Evolutionary conservation across 495 filamentous ascomycete genomes (phyloP), one percentile per base, ranked within the genome.

Genomic region (Aspergillus taichungensis): DNA sequence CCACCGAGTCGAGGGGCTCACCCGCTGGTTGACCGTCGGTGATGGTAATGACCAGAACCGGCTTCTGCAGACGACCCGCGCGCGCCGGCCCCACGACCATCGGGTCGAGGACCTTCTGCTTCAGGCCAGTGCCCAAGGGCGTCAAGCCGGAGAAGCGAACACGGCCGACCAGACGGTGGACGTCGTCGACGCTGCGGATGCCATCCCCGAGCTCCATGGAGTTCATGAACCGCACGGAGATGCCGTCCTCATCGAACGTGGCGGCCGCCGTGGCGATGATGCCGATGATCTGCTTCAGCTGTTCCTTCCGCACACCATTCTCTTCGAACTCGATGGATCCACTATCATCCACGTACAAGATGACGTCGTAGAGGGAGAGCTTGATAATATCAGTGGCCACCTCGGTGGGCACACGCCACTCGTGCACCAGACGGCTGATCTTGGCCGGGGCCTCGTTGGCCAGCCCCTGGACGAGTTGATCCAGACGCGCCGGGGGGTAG

Each of bases 141-240:
- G 83, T 87, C 36, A 84, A 61, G 18, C 84, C 83, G 27, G 71
- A 68, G 69, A 84, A 87, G n/a, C 73, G 66, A 32, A 82, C 72
- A 39, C 68, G 71, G 3, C 61, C 55, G 30, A 83, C 74, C 24
- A 87, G 61, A 18, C 63, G 60, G 40, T 79, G 63, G 30, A 84
- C 74, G 47, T 85, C 74, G n/a, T 71, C 66, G 11, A 77, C 76
- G 39, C 51, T 75, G 37, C 66, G 67, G 49, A 87, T 76, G 11
- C 72, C 69, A 53, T 84, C 74, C 7, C 66, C 68, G 29, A 51
- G 34, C 34, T 74, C 59, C 40, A 48, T 46, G 4, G 66, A 69
- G 60, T 87, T 87, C 83, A 87, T 84, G 66, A 85, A 85, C 13
- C 83, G 78, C 29, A 86, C 68, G 10, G 70, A 74, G 47, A 87